These are phyloP conservation scores for Aspergillus neoniger DNA, from an alignment of 2,329 filamentous ascomycete genomes.

Conservation along the genomic window DNA sequence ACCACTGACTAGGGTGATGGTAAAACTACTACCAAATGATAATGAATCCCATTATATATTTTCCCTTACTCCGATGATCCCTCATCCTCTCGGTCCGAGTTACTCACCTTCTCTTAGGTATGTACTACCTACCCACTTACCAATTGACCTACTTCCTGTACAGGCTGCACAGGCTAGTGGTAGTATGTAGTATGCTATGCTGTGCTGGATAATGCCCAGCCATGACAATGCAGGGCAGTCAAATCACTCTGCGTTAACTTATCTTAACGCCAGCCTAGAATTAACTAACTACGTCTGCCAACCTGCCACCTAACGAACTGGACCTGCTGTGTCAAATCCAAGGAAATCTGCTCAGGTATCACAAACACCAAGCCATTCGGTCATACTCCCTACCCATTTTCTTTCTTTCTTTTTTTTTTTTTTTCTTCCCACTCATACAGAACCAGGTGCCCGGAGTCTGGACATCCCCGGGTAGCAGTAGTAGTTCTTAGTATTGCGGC, in stretches of 20 bases:
- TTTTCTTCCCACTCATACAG: background rate
- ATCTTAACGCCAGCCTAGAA: too few species aligned
- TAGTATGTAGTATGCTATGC: too few species aligned
- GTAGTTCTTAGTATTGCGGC: too few species aligned
- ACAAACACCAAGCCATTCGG: slow-evolving; percentile 2
- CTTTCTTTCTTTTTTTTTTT: background rate
- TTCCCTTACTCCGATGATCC: background rate
- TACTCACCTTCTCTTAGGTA: background rate
- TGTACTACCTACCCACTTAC: background rate
- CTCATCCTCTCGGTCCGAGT: background rate
- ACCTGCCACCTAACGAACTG: background rate
- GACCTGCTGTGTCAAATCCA: background rate
- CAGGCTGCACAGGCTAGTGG: too few species aligned
- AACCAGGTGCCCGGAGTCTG: too few species aligned
- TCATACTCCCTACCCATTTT: background rate
- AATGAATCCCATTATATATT: background rate
- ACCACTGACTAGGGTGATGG: too few species aligned
- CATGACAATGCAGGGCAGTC: too few species aligned
- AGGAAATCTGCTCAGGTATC: background rate
- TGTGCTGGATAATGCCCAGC: too few species aligned
- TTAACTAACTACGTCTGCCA: background rate
- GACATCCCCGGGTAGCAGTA: too few species aligned
- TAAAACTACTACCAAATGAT: too few species aligned
- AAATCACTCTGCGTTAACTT: too few species aligned
- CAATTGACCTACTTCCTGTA: too few species aligned